Percentiles rank a stretch among this genome's conserved stretches.
Conservation (phyloP, 208 protist species). For the Leishmania tropica region DNA sequence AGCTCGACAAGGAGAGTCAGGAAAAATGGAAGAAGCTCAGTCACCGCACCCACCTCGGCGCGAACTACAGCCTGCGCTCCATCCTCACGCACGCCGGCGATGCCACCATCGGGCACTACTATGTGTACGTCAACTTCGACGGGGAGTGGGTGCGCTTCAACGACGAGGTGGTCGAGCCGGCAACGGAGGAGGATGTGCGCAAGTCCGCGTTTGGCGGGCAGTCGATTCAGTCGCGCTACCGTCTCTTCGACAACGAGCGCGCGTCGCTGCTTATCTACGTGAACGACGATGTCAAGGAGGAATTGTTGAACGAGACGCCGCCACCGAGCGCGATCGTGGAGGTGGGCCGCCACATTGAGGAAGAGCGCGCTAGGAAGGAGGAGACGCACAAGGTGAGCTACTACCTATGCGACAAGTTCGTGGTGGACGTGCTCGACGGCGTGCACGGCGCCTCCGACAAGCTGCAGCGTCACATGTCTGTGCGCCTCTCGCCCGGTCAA, state of each 20-base stretch:
- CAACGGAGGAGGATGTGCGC: conserved; percentile 46
- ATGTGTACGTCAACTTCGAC: conserved; percentile 67
- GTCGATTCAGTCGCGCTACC: conserved; percentile 34
- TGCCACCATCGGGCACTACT: conserved; percentile 89
- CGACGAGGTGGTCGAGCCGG: conserved; percentile 65
- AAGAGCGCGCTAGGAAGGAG: conserved; percentile 25
- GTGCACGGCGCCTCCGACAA: conserved; percentile 25
- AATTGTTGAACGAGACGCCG: conserved; percentile 35
- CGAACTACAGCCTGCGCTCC: conserved; percentile 78
- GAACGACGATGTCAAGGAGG: conserved; percentile 40
- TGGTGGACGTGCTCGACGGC: conserved; percentile 55
- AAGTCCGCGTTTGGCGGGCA: conserved; percentile 66
- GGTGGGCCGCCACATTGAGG: conserved; percentile 40
- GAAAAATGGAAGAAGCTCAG: conserved; percentile 38
- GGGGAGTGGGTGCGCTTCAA: conserved; percentile 81
- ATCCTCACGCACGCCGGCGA: conserved; percentile 86
- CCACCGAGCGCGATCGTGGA: conserved; percentile 36
- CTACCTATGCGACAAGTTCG: conserved; percentile 34
- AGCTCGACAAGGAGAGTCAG: conserved; percentile 58
- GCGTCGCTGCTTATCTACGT: conserved; percentile 79
- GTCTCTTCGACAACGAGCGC: conserved; percentile 62
- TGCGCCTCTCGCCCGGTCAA: conserved; percentile 25
- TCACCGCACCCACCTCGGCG: conserved; percentile 12
- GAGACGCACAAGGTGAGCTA: conserved; percentile 34
- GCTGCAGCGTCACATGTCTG: conserved; percentile 19